Percentiles rank a stretch among this genome's conserved stretches.
Conservation (phyloP, 768 basidiomycete species). For the Austroboletus eburneus region DNA sequence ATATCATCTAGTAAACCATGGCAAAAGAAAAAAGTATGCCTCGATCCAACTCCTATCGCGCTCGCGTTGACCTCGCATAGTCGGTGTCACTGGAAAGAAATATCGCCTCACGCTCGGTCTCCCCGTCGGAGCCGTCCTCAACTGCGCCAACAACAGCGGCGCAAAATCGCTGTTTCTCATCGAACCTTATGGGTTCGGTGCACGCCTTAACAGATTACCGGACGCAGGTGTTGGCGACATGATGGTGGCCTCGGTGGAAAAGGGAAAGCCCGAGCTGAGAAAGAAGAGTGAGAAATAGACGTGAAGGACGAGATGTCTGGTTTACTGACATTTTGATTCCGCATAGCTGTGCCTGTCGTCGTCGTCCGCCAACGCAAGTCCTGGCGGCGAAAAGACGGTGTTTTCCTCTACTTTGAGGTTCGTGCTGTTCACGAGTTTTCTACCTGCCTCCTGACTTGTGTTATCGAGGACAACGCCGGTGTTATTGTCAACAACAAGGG, state of each 20-base stretch:
- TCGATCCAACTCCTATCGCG: no score
- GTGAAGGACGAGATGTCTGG: no score
- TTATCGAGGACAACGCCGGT: slow-evolving; percentile 80
- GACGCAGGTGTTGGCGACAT: slow-evolving; percentile 95
- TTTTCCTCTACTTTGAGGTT: slow-evolving; percentile 98
- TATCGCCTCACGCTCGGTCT: slow-evolving; percentile 94
- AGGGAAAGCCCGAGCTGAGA: slow-evolving; percentile 98
- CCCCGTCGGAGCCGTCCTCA: slow-evolving; percentile 90
- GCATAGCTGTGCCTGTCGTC: slow-evolving; percentile 90
- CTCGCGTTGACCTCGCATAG: slow-evolving; percentile 24
- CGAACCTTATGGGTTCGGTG: slow-evolving; percentile 93
- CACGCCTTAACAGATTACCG: slow-evolving; percentile 94
- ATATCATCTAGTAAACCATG: no score
- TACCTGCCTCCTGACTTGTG: background rate
- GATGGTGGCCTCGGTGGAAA: slow-evolving; percentile 97
- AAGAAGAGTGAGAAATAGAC: slow-evolving; percentile 99
- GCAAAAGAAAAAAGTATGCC: slow-evolving; percentile 25
- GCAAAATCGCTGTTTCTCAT: slow-evolving; percentile 95
- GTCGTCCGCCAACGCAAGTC: slow-evolving; percentile 97
- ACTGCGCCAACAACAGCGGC: slow-evolving; percentile 99
- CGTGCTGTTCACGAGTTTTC: slow-evolving; percentile 12
- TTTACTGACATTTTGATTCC: no score
- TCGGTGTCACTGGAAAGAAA: slow-evolving; percentile 84
- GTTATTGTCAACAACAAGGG: slow-evolving; percentile 99
- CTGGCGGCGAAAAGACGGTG: slow-evolving; percentile 97